Percentiles rank a stretch among this genome's conserved stretches.
phyloP scores from a whole-genome alignment of 164 flowering plant species.

The Piper longum region DNA sequence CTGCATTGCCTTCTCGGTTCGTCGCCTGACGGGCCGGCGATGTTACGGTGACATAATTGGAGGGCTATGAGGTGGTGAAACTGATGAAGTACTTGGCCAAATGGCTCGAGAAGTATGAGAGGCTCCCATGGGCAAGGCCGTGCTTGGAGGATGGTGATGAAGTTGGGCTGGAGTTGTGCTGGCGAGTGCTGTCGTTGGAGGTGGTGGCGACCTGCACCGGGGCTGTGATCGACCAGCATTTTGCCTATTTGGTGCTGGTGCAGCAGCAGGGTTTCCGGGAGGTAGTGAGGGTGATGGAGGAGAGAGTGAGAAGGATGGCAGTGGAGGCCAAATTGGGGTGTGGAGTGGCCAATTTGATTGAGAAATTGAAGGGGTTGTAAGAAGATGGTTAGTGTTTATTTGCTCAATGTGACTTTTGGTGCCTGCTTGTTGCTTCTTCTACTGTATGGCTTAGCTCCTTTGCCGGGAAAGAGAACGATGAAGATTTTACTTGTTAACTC shows the following conservation, averaged over 20 bases:
- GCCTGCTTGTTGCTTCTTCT: background rate
- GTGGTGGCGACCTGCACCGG: slow-evolving; percentile 41
- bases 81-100: slow-evolving; percentile 58
- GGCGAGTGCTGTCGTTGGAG: slow-evolving; percentile 66
- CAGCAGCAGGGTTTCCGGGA: slow-evolving; percentile 51
- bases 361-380: slow-evolving; percentile 18
- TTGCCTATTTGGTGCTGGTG: slow-evolving; percentile 57
- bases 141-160: slow-evolving; percentile 31
- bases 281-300: slow-evolving; percentile 45
- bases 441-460: background rate
- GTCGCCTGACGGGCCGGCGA: slow-evolving; percentile 37
- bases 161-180: slow-evolving; percentile 30
- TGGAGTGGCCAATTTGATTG: slow-evolving; percentile 28
- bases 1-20: slow-evolving; percentile 68
- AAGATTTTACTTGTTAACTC: background rate
- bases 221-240: slow-evolving; percentile 63
- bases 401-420: background rate
- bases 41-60: slow-evolving; percentile 47
- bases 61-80: slow-evolving; percentile 37
- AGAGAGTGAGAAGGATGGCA: slow-evolving; percentile 33
- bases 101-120: slow-evolving; percentile 81
- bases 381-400: too few species aligned
- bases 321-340: slow-evolving; percentile 48
- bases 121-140: slow-evolving; percentile 58
- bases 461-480: background rate